These are phyloP conservation scores for Francoa sonchifolia DNA, from an alignment of 441 rosid species.

Conservation along the genomic window DNA sequence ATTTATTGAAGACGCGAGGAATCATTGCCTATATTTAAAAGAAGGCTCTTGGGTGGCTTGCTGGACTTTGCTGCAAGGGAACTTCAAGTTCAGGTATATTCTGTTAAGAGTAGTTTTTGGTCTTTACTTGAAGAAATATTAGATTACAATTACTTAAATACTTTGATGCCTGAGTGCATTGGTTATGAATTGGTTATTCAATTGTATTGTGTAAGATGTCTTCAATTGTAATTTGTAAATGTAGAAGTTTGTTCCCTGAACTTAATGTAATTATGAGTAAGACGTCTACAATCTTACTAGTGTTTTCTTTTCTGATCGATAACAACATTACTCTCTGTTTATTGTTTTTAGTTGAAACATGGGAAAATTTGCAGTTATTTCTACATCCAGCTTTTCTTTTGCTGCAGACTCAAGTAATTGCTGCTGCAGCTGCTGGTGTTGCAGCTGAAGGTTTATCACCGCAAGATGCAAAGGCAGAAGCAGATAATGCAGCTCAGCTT, in stretches of 20 bases:
- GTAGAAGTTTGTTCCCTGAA: slow-evolving; percentile 5
- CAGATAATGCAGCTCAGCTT: slow-evolving; percentile 97
- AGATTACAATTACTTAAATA: no score
- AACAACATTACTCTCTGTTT: not conserved
- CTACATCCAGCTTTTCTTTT: slow-evolving; percentile 21
- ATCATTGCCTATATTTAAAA: slow-evolving; percentile 88
- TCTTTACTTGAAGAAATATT: slow-evolving; percentile 1
- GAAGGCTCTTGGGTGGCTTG: slow-evolving; percentile 93
- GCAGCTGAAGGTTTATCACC: slow-evolving; percentile 98
- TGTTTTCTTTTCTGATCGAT: not conserved
- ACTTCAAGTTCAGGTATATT: slow-evolving; percentile 88
- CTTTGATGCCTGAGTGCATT: no score
- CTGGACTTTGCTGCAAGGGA: slow-evolving; percentile 98
- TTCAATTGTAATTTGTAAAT: no score
- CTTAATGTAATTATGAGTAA: not conserved
- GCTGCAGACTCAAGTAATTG: slow-evolving; percentile 98
- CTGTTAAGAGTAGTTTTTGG: slow-evolving; percentile 2
- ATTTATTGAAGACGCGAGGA: slow-evolving; percentile 86
- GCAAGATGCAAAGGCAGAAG: slow-evolving; percentile 75
- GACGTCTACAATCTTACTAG: not conserved
- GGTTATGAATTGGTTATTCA: no score
- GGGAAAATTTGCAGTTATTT: slow-evolving; percentile 12
- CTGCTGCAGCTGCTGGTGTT: slow-evolving; percentile 99
- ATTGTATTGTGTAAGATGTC: no score
- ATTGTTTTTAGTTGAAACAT: slow-evolving; percentile 10